phyloP scores from a whole-genome alignment of 106 monocot species.

The Cymbidium sinense region DNA sequence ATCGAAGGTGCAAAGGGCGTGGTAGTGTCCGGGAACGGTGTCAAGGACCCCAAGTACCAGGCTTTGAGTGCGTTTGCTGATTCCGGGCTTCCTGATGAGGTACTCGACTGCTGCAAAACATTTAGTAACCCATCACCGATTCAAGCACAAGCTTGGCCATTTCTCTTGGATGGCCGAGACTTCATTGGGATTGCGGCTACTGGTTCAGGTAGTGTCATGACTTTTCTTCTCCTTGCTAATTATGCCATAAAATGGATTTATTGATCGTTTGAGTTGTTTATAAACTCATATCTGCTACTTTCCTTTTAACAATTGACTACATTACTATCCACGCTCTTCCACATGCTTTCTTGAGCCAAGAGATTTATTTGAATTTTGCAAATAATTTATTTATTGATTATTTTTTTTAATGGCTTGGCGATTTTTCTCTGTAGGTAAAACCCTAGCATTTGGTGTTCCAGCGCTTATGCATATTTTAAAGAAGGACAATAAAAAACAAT shows the following conservation, averaged over 20 bases:
- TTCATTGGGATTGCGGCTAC: slow-evolving; percentile 96
- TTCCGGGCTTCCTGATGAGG: slow-evolving; percentile 53
- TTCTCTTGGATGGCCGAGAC: slow-evolving; percentile 77
- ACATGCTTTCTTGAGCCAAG: too few relatives aligned
- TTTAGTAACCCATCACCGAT: slow-evolving; percentile 86
- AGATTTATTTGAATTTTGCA: not conserved
- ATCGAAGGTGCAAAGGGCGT: slow-evolving; percentile 14
- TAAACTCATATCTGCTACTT: too few relatives aligned
- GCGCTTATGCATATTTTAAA: slow-evolving; percentile 76
- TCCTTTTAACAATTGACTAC: too few relatives aligned
- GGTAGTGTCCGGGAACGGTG: slow-evolving; percentile 59
- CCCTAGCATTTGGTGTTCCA: slow-evolving; percentile 95
- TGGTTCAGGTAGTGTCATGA: slow-evolving; percentile 63
- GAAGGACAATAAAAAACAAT: slow-evolving; percentile 46
- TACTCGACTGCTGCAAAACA: slow-evolving; percentile 76
- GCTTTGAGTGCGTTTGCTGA: slow-evolving; percentile 53
- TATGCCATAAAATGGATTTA: not conserved
- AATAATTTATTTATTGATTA: not conserved
- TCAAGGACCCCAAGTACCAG: slow-evolving; percentile 51
- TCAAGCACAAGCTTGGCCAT: slow-evolving; percentile 90
- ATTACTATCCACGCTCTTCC: too few relatives aligned
- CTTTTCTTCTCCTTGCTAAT: not conserved
- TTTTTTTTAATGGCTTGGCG: not conserved
- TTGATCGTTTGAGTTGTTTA: too few relatives aligned
- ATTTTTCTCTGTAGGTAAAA: slow-evolving; percentile 55